A percentile compares a stretch with the other conserved stretches of the same genome.
Evolutionary conservation across 805 yeast species (phyloP).

Genomic region (Tetrapisispora fleetii): DNA sequence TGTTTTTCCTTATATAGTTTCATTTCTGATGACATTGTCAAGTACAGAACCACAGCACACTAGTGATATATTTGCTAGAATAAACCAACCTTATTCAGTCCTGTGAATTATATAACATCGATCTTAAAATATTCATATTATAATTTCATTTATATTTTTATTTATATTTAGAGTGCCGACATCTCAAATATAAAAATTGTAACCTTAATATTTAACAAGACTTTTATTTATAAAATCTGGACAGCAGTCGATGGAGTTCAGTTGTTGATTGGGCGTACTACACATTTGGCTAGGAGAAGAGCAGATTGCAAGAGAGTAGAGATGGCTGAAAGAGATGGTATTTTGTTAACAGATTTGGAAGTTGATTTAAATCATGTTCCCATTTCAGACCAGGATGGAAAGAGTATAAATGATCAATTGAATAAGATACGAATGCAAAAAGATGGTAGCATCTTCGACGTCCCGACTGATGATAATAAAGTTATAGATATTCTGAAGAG

Average conservation of each 20-base stretch:
- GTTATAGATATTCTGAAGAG: conserved; percentile 42
- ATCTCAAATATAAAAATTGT: too few relatives aligned
- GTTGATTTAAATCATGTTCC: conserved; percentile 12
- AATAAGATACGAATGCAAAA: conserved; percentile 22
- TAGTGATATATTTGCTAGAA: too few relatives aligned
- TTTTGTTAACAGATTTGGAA: conserved; percentile 17
- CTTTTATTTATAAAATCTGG: too few relatives aligned
- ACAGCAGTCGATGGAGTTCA: too few relatives aligned
- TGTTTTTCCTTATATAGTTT: conserved; percentile 38
- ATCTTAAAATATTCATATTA: too few relatives aligned
- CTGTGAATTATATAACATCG: background rate
- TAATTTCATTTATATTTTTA: too few relatives aligned
- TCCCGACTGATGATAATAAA: conserved; percentile 60
- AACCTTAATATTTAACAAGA: too few relatives aligned
- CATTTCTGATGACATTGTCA: background rate
- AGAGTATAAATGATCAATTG: conserved; percentile 22
- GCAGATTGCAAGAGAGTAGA: background rate
- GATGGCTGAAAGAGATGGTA: background rate
- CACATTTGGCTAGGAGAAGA: too few relatives aligned
- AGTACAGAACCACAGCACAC: background rate
- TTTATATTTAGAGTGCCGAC: too few relatives aligned
- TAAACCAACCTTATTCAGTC: background rate
- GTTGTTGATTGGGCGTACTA: too few relatives aligned
- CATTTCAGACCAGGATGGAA: conserved; percentile 8
- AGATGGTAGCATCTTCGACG: conserved; percentile 19